Evolutionary conservation across 495 filamentous ascomycete species (phyloP), one percentile per base, ranked within the genome.

Genomic region (Trichocladium uniseriatum): DNA sequence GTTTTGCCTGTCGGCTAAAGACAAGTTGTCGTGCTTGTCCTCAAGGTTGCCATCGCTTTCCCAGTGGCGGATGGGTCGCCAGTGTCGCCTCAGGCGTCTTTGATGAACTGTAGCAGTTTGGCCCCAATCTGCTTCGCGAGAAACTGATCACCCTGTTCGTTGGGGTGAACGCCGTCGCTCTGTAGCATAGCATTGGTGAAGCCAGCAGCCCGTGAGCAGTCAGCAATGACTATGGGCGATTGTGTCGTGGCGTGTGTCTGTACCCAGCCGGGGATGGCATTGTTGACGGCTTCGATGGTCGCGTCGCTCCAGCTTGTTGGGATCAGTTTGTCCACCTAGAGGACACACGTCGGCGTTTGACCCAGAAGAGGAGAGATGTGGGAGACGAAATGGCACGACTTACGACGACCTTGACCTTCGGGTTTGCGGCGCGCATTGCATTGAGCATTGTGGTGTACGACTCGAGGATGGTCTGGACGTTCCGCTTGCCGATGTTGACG

Each of bases 151-250:
- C 66, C 66, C 38, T 53, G 55, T 7, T 47, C 52, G 43, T 69
- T 67, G 5, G 66, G 64, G 45, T 69, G 60, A 15, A 69, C 61
- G 21, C 59, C 59, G 35, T 67, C 66, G 8, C 49, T 35, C 9
- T 20, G 24, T 5, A 67, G 44, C 49, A 59, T 49, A 13, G 34
- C 42, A 22, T 56, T 61, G 35, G 60, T 56, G 39, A 57, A 67
- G 10, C 57, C 51, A 47, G 58, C 47, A 44, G 59, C 37, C 41
- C 53, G 32, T 1, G 53, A 56, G 22, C 49, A 51, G 32, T 69
- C 66, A 22, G 61, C 62, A 29, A 69, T 49, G n/a, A 53, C 55
- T 24, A 69, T 55, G 27, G 63, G 66, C 18, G 61, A 64, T 15
- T 60, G 47, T 5, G 55, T 43, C n/a, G 43, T 63, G 32, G 56